Base-by-base conservation (phyloP, 2,329 filamentous ascomycete genomes). In the Cryphonectria radicalis region DNA sequence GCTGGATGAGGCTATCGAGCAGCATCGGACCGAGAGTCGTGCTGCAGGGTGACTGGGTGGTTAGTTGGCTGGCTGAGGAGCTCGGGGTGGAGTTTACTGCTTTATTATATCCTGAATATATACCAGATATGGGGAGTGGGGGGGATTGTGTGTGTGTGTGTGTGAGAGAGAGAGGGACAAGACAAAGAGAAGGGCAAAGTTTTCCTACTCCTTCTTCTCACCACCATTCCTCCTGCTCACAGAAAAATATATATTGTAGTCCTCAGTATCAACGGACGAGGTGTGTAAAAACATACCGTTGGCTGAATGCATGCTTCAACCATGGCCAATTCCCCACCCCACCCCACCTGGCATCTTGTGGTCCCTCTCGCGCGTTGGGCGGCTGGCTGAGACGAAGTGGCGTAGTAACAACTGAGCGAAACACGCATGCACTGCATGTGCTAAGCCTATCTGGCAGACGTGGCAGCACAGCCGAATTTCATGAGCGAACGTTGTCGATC, bases 1-100 rank as follows among this genome's bases (percentile, higher is more conserved):
- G 72, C 80, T 90, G 50, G 88, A 90, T 69, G 85, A 82, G 19
- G 88, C 86, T 42, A 89, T 90, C 75, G 85, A 86, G 77, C 81
- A 83, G 68, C 82, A 81, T 4, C 82, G 78, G 19, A 64, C 63
- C 25, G 72, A 53, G 17, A 40, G 71, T 64, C 59, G 65, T 17
- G 32, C 59, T 40, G 40, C 28, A 28, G 46, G 55, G 19, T 59
- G 25, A 59, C 13, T 19, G 28, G 6, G 25, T 17, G 5, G 5
- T 19, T 14, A 8, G 42, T 55, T 35, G 32, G 57, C 43, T 64
- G 59, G 55, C 11, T 10, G 42, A 22, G 3, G 0, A 37, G 50
- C 25, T 62, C 40, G 37, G 28, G 35, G 11, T 32, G 55, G 19
- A 60, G 57, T 70, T 37, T 50, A 62, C 13, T 6, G 32, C 37